These are phyloP conservation scores for Massarina eburnea DNA, from an alignment of 2,329 filamentous ascomycete genomes.

Conservation along the genomic window DNA sequence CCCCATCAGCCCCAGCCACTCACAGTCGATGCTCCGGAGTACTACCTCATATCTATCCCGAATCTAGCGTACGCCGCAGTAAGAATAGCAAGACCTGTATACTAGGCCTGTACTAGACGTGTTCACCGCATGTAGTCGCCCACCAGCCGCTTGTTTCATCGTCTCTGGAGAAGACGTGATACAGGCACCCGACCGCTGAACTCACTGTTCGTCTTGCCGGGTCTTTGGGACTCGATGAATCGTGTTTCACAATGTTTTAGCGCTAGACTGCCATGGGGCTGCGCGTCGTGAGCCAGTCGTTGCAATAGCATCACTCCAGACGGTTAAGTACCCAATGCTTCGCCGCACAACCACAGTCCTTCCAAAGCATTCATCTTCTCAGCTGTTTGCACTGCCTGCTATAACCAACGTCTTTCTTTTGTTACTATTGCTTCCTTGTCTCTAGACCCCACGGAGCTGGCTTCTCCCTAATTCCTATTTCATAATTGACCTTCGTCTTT, in stretches of 20 bases:
- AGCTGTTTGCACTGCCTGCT: constrained; percentile 20
- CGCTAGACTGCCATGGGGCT: constrained; percentile 27
- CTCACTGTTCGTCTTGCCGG: constrained; percentile 26
- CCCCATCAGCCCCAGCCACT: constrained; percentile 28
- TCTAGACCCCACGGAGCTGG: constrained; percentile 48
- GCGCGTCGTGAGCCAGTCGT: constrained; percentile 29
- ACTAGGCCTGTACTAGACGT: constrained; percentile 30
- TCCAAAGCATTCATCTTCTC: constrained; percentile 27
- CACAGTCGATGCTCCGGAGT: constrained; percentile 18
- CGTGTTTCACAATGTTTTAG: constrained; percentile 44
- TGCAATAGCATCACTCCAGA: constrained; percentile 31
- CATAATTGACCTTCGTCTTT: constrained; percentile 34
- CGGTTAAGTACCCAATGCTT: constrained; percentile 42
- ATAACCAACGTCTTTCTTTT: constrained; percentile 42
- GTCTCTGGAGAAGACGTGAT: constrained; percentile 26
- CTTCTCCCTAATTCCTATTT: constrained; percentile 45
- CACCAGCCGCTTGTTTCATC: constrained; percentile 41
- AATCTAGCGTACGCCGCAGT: constrained; percentile 17
- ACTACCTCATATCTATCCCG: constrained; percentile 16
- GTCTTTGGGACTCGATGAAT: constrained; percentile 35
- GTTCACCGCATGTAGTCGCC: constrained; percentile 34
- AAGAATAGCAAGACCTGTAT: constrained; percentile 30
- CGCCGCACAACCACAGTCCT: constrained; percentile 37
- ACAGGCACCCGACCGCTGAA: constrained; percentile 20
- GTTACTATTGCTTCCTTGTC: constrained; percentile 46